Conservation (phyloP, 2,329 filamentous ascomycete species). For the Xenoacremonium recifei region DNA sequence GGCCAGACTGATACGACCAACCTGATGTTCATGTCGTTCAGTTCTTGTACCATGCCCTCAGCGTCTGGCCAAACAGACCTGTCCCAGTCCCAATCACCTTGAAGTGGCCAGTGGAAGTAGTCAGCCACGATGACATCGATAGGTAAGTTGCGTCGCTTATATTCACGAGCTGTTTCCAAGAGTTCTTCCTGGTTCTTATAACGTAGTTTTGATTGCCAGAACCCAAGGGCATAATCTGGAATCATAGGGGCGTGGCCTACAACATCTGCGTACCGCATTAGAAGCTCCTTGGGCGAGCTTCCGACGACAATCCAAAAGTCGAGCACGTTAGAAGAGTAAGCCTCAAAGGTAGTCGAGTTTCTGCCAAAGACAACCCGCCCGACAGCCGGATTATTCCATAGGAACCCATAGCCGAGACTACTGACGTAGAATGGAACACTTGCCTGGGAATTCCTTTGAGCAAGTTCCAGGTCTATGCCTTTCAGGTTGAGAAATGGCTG, state of each 20-base stretch:
- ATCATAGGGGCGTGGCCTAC: conserved; percentile 64
- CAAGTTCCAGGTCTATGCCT: conserved; percentile 60
- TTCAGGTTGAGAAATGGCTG: conserved; percentile 63
- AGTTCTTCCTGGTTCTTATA: conserved; percentile 67
- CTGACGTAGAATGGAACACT: conserved; percentile 62
- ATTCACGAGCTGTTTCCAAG: conserved; percentile 58
- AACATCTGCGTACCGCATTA: conserved; percentile 52
- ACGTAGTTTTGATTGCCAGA: conserved; percentile 67
- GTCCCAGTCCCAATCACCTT: conserved; percentile 70
- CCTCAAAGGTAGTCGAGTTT: conserved; percentile 62
- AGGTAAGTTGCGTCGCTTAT: conserved; percentile 52
- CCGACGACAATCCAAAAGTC: conserved; percentile 66
- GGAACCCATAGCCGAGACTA: conserved; percentile 58
- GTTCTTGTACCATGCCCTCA: conserved; percentile 61
- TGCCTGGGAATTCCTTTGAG: conserved; percentile 66
- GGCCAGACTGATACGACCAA: conserved; percentile 71
- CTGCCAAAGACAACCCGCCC: conserved; percentile 60
- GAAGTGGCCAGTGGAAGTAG: conserved; percentile 66
- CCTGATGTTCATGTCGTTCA: conserved; percentile 57
- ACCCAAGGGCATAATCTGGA: conserved; percentile 67
- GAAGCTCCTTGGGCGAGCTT: conserved; percentile 53
- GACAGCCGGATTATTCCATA: conserved; percentile 66
- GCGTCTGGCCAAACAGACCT: conserved; percentile 63
- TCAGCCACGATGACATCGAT: conserved; percentile 66
- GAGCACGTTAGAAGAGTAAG: conserved; percentile 53